Base-by-base conservation (phyloP, 2,329 filamentous ascomycete genomes). In the Penicillium olsonii region DNA sequence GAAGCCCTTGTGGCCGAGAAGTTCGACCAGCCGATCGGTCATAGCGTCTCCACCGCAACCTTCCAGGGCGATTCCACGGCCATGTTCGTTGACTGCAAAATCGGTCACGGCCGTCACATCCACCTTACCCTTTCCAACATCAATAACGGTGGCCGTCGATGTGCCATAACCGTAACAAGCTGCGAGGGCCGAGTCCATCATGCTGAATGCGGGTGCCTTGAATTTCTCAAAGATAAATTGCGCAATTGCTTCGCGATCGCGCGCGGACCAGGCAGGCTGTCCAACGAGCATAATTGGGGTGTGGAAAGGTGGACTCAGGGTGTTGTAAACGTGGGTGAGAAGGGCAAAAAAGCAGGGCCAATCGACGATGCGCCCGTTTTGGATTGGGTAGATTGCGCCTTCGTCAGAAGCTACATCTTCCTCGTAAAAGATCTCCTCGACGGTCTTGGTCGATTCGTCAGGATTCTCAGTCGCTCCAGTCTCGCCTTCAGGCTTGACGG, bases 191-290 rank as follows among this genome's bases (percentile, higher is more conserved):
- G 90, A 87, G 71, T 97, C 89, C 76, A 99, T 87, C 55, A 97
- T 80, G 61, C 88, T 92, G 43, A 99, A 87, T 0, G 90, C 91
- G 0, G 94, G 94, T 0, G 90, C 94, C 75, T 92, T 94, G 67
- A 95, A 96, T 73, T 94, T 95, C 73, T 99, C 94, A 65, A 99
- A 99, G 57, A 97, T 84, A 76, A 96, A 99, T 55, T 94, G 90
- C 12, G 92, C 88, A 58, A 99, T 86, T 33, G 82, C 83, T 72
- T 97, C 92, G 67, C 87, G 87, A 70, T 96, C 91, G 54, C 87
- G 86, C 8, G 88, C 84, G 4, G 90, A 91, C 92, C 94, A 99
- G 60, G 86, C 87, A 4, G 94, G 92, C 60, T 95, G 89, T 7
- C 88, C 83, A 71, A 97, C 87, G 55, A 99, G 83, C 69, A 97